Evolutionary conservation across 768 basidiomycete genomes (phyloP), one percentile per base, ranked within the genome.

Genomic region (Russula dissimulans): DNA sequence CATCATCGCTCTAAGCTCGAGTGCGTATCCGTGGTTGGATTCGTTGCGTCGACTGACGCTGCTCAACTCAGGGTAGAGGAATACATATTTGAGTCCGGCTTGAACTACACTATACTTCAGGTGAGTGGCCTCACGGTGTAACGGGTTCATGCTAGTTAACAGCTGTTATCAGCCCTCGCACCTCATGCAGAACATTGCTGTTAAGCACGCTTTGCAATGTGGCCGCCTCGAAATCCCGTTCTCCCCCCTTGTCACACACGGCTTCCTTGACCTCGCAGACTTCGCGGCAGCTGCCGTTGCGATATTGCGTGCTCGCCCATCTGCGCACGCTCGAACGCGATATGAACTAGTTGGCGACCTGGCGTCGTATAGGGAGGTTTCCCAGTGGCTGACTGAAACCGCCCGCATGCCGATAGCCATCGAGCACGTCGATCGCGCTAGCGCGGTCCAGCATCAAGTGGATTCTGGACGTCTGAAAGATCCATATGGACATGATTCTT

Each of bases 81-180:
- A 54, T 71, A 74, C 38, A 70, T 76, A 9, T 68, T 72, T 46
- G 72, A 74, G 47, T 72, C 71, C 15, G 71, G 72, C 26, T 38
- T 75, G 45, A 62, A 68, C 46, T 74, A 73, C 62, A 75, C 74
- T n/a, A 73, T 76, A 50, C 68, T 73, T 22, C 66, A 72, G 67
- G 69, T 66, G 47, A 34, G 65, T 61, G 41, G 10, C 18, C 32
- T 26, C 15, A 12, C 38, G 5, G 4, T 41, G 38, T 26, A 32
- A 10, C 14, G 6, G 41, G 14, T 8, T 18, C 42, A n/a, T 32
- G 17, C 43, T 39, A n/a, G 56, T 42, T 10, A 18, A 42, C 4
- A n/a, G 51, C 8, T 26, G 14, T 42, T 11, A 54, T 11, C 61
- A 73, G 69, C 73, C 73, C 14, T 70, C 70, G 10, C 69, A 70